A percentile compares a stretch with the other conserved stretches of the same genome.
phyloP scores from a whole-genome alignment of 495 filamentous ascomycete genomes.

The Penicillium ochrochloron region DNA sequence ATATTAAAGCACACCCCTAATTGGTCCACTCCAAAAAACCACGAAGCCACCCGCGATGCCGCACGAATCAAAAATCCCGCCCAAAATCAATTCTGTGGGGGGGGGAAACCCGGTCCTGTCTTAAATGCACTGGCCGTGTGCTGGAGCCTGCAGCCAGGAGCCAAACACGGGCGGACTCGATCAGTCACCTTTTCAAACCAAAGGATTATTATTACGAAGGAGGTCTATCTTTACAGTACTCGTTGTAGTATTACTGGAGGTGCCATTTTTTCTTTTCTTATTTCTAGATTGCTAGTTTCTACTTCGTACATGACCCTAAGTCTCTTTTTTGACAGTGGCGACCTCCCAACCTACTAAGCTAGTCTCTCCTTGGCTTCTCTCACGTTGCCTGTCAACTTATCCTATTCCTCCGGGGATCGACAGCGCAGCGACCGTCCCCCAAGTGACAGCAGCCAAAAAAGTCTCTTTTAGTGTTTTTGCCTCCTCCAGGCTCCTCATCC shows the following conservation, averaged over 20 bases:
- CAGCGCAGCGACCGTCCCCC: conserved; percentile 36
- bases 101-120: conserved; percentile 29
- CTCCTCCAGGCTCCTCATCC: too few relatives aligned
- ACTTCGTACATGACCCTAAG: conserved; percentile 3
- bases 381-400: conserved; percentile 26
- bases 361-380: conserved; percentile 7
- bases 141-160: conserved; percentile 24
- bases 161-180: conserved; percentile 26
- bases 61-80: conserved; percentile 29
- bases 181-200: conserved; percentile 22
- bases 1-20: conserved; percentile 10
- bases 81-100: conserved; percentile 24
- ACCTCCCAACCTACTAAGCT: conserved; percentile 5
- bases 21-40: conserved; percentile 18
- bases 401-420: conserved; percentile 35
- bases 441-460: conserved; percentile 34
- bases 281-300: conserved; percentile 5
- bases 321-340: background rate
- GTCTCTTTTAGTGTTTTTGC: conserved; percentile 15
- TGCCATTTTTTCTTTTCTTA: background rate
- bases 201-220: background rate
- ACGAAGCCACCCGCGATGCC: conserved; percentile 19
- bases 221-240: background rate
- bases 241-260: background rate
- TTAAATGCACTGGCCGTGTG: conserved; percentile 39